Base-by-base conservation (phyloP, 768 basidiomycete species). In the Gloeophyllum trabeum region DNA sequence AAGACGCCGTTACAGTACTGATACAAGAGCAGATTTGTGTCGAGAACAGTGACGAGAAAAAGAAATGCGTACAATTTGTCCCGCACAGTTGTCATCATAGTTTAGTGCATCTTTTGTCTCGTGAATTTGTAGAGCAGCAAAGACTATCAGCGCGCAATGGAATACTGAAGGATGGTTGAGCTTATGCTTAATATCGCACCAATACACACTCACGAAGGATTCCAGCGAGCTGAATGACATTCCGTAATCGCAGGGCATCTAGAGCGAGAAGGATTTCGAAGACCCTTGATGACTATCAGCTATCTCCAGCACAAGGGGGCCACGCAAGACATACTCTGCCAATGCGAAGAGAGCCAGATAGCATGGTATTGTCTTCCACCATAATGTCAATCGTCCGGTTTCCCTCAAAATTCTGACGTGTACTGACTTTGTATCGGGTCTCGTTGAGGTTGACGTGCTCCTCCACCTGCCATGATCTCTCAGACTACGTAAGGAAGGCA, bases 281-380 rank as follows among this genome's bases (percentile, higher is more conserved):
- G 1, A 88, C 43, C 58, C 87, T 90, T 45, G 14, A 42, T 32
- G 14, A n/a, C n/a, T n/a, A n/a, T n/a, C 44, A 10, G 50, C 40
- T 14, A 51, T 39, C 40, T 42, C 32, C 25, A 24, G 30, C 24
- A 23, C 34, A 16, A 12, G 6, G 14, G 19, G 18, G 38, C 14
- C 23, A 37, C 25, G 38, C 13, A 40, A 28, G 26, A 61, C 74
- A 40, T 55, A 88, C 87, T 85, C 86, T 43, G 83, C 88, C 6
- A 91, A 65, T 20, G 79, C 78, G 57, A 89, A 91, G 5, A 91
- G 66, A 3, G 84, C 84, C 4, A 91, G 75, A 57, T 89, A 91
- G 59, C 87, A 89, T 47, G 86, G 80, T 41, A 89, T 57, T 10
- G 87, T 89, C 81, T 86, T 19, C n/a, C n/a, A n/a, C n/a, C n/a